Evolutionary conservation across 345 rosid genomes (phyloP).

Genomic region (Gossypium sturtianum): DNA sequence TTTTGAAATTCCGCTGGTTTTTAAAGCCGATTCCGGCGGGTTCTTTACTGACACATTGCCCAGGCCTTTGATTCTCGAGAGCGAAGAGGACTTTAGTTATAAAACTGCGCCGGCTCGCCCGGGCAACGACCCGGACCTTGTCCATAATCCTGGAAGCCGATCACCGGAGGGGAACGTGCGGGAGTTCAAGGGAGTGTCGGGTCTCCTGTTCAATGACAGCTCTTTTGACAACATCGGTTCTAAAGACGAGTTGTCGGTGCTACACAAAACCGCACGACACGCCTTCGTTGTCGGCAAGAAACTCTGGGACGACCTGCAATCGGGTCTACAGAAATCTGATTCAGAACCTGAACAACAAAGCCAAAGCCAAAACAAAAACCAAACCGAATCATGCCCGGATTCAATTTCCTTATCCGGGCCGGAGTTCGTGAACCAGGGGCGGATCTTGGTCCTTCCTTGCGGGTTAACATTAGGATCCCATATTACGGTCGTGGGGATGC

Average conservation of each 20-base stretch:
- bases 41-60: slow-evolving; percentile 30
- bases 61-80: slow-evolving; percentile 25
- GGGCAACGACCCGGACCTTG: background rate
- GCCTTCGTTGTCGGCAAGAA: slow-evolving; percentile 58
- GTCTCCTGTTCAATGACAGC: slow-evolving; percentile 39
- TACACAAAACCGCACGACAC: slow-evolving; percentile 45
- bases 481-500: slow-evolving; percentile 55
- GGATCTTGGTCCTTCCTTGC: slow-evolving; percentile 54
- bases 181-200: slow-evolving; percentile 36
- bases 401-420: slow-evolving; percentile 46
- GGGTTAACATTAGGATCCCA: slow-evolving; percentile 63
- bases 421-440: slow-evolving; percentile 38
- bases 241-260: slow-evolving; percentile 47
- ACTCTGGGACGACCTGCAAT: slow-evolving; percentile 46
- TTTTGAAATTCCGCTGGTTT: slow-evolving; percentile 42
- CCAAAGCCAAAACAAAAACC: slow-evolving; percentile 12
- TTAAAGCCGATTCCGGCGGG: slow-evolving; percentile 24
- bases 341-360: background rate
- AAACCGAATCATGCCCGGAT: slow-evolving; percentile 46
- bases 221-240: slow-evolving; percentile 25
- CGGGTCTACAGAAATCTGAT: slow-evolving; percentile 20
- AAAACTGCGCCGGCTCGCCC: slow-evolving; percentile 15
- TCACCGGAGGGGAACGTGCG: slow-evolving; percentile 21
- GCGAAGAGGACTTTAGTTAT: slow-evolving; percentile 8
- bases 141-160: background rate